Evolutionary conservation across 306 rosid species (phyloP), one percentile per base, ranked within the genome.

Genomic region (Glycine soja): DNA sequence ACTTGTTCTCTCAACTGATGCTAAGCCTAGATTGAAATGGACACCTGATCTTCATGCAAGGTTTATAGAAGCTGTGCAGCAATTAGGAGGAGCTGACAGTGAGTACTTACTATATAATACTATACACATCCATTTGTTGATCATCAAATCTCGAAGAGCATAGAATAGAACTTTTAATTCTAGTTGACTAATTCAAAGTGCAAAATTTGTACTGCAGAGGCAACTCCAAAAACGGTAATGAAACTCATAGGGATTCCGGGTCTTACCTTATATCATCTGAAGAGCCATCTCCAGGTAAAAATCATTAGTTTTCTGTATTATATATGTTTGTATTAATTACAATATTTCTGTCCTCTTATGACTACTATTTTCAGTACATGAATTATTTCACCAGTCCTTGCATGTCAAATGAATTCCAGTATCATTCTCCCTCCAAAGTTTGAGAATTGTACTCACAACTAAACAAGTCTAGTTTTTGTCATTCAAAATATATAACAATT

Each of bases 171-270:
- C 69, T 58, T 63, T 75, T 46, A 9, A 46, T 46, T 64, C 11
- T 14, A 34, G 45, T 77, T 83, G 2, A 59, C 65, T 72, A 58
- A 78, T 68, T 71, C 4, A 0, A 43, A 19, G 32, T 57, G 45
- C 3, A 47, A 65, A 80, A 13, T 75, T 78, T 46, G 10, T 75
- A 30, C 45, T 88, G 87, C 90, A 93, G 98, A 93, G 89, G 98
- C 98, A 34, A 93, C 98, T 69, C 98, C 98, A n/a, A 93, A 93
- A 86, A 93, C 94, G 1, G 98, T 93, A 4, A 89, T 93, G 97
- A 93, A 93, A 81, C 91, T 94, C 68, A 94, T 94, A 95, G 94
- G 97, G 19, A 90, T 94, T 83, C 86, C 90, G 12, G 98, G 98
- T 24, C 94, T 94, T 69, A 94, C 98, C 38, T 85, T 94, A 46